Evolutionary conservation across 1,284 basidiomycete genomes (phyloP), one percentile per base, ranked within the genome.

Genomic region (Vanrija sp.): DNA sequence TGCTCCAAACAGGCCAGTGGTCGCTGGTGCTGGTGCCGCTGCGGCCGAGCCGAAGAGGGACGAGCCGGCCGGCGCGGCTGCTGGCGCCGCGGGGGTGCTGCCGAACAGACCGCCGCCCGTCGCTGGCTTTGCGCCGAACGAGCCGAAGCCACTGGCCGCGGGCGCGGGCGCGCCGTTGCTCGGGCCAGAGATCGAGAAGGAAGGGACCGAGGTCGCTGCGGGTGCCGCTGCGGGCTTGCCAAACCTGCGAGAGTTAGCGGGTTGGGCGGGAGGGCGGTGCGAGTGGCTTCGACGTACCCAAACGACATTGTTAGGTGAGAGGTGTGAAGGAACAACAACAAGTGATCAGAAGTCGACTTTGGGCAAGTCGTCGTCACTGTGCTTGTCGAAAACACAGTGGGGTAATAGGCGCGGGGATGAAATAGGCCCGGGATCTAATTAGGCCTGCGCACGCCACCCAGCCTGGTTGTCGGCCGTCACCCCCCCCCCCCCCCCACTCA

Each of bases 81-180:
- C 18, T 18, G 20, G 46, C 7, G 16, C 27, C 23, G 45, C 45
- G 2, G 31, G 31, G 5, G 41, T 53, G 50, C 47, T 22, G 16
- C 42, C 57, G 18, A 60, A 60, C 51, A 60, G 24, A 2, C 53
- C 47, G 23, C 46, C 45, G 12, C 49, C 46, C 37, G 51, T 35
- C 37, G 53, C 41, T 9, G 59, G 47, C 39, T 59, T 16, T 14
- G 41, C 41, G 20, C 65, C 65, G n/a, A 69, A 69, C 10, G 60
- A 62, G 42, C 68, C 69, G 15, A 66, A 66, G 39, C 55, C 50
- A 6, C 58, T 39, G 6, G 60, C 44, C 14, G 54, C 41, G 4
- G 46, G 23, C 6, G 60, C 47, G 1, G 64, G 49, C 14, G 60
- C 8, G 38, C 38, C 38, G 27, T 27, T 31, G 10, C n/a, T 31